phyloP scores from a whole-genome alignment of 2,329 filamentous ascomycete species.

The Penicillium vulpinum region DNA sequence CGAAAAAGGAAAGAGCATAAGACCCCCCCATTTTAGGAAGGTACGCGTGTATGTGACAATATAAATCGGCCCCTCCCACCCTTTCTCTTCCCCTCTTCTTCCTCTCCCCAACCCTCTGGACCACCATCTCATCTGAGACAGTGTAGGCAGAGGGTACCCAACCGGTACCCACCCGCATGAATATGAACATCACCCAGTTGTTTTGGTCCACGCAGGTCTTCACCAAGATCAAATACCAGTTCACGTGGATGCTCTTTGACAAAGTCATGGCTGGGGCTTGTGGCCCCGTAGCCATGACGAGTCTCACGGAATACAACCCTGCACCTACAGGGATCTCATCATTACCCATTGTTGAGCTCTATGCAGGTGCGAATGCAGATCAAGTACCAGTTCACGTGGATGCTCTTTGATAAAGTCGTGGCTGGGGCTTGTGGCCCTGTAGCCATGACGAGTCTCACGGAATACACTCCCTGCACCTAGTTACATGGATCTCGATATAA shows the following conservation, averaged over 20 bases:
- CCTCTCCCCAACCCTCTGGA: neutral
- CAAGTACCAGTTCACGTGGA: too few species aligned
- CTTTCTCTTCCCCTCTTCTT: neutral
- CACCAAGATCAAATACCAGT: neutral
- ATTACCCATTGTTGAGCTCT: too few species aligned
- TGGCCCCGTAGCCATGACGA: neutral
- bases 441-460: too few species aligned
- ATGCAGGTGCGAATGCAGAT: too few species aligned
- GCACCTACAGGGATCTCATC: too few species aligned
- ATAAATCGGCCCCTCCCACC: neutral
- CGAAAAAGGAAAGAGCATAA: neutral
- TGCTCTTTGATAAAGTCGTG: too few species aligned
- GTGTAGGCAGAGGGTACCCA: neutral
- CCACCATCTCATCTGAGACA: neutral
- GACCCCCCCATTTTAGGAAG: neutral
- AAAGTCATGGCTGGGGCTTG: neutral
- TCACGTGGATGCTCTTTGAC: neutral
- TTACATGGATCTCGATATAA: too few species aligned
- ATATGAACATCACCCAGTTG: neutral
- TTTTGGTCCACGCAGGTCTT: neutral
- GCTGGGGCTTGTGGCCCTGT: too few species aligned
- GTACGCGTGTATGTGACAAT: neutral
- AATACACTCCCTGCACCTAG: too few species aligned
- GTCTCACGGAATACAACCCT: neutral
- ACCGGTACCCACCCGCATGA: neutral